A percentile compares a stretch with the other conserved stretches of the same genome.
Conservation (phyloP, 352 stramenopile genomes). For the Pythium phragmiticola region DNA sequence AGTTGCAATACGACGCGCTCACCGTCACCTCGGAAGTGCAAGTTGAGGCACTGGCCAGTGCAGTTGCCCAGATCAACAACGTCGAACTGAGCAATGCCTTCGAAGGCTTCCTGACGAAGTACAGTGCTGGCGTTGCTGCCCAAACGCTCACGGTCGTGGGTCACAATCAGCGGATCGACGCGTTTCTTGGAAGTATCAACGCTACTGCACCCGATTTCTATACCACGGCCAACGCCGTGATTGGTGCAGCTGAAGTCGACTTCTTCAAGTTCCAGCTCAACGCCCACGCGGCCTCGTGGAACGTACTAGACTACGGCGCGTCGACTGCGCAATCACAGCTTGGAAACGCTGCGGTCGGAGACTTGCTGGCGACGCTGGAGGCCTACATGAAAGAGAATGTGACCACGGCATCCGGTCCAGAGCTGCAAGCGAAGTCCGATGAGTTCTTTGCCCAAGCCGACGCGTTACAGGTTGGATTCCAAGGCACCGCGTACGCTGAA, state of each 20-base stretch:
- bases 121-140: neutral
- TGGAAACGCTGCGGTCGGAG: neutral
- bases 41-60: constrained; percentile 9
- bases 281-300: constrained; percentile 10
- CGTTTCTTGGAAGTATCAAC: constrained; percentile 1
- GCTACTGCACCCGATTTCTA: neutral
- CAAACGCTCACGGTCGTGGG: constrained; percentile 1
- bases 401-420: neutral
- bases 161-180: constrained; percentile 7
- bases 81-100: neutral
- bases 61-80: constrained; percentile 1
- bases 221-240: neutral
- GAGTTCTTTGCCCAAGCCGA: constrained; percentile 6
- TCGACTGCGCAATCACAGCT: neutral
- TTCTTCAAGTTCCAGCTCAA: constrained; percentile 14
- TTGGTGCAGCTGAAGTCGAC: neutral
- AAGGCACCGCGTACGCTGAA: neutral
- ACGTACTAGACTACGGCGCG: constrained; percentile 7
- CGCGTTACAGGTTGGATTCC: neutral
- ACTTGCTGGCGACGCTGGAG: neutral
- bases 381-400: constrained; percentile 10
- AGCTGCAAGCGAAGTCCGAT: constrained; percentile 10
- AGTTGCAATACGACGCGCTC: constrained; percentile 11
- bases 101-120: neutral
- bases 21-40: constrained; percentile 16